Evolutionary conservation across 768 basidiomycete genomes (phyloP).

Genomic region (Candolleomyces aberdarensis): DNA sequence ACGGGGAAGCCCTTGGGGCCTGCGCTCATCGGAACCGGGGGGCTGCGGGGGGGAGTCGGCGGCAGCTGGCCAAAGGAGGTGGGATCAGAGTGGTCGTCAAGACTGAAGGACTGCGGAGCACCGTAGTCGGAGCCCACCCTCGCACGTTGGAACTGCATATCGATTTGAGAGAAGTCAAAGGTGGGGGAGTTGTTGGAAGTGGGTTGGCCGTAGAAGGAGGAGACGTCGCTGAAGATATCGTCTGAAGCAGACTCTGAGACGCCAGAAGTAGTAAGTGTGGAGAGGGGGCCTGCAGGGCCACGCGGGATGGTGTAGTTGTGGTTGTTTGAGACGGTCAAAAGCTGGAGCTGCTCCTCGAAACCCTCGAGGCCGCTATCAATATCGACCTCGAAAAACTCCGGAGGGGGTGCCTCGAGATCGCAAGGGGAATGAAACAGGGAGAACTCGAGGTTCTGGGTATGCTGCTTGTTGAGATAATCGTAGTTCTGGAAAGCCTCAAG

Average conservation of each 20-base stretch:
- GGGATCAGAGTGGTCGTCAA: constrained; percentile 47
- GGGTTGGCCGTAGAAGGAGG: constrained; percentile 42
- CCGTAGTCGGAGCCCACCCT: constrained; percentile 61
- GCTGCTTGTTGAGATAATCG: constrained; percentile 34
- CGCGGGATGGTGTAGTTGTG: constrained; percentile 31
- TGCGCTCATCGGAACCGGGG: constrained; percentile 33
- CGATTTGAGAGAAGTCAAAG: constrained; percentile 57
- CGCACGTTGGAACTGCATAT: constrained; percentile 70
- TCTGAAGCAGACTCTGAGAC: constrained; percentile 68
- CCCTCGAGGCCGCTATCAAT: constrained; percentile 69
- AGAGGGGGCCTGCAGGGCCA: constrained; percentile 70
- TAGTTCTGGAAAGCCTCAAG: constrained; percentile 29
- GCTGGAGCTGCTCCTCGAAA: constrained; percentile 63
- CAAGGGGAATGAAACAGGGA: constrained; percentile 65
- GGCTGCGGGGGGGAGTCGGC: constrained; percentile 54
- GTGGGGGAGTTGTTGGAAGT: constrained; percentile 14
- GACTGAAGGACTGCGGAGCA: constrained; percentile 33
- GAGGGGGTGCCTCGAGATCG: constrained; percentile 74
- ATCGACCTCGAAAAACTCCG: constrained; percentile 82
- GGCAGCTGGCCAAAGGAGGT: constrained; percentile 57
- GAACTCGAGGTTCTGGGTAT: constrained; percentile 51
- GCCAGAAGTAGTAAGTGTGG: constrained; percentile 74
- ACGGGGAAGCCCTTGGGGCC: constrained; percentile 33
- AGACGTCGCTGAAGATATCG: constrained; percentile 64
- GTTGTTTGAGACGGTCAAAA: constrained; percentile 55